Percentiles rank a stretch among this genome's conserved stretches.
Conservation (phyloP, 2,329 filamentous ascomycete genomes). For the Colletotrichum neosansevieriae region DNA sequence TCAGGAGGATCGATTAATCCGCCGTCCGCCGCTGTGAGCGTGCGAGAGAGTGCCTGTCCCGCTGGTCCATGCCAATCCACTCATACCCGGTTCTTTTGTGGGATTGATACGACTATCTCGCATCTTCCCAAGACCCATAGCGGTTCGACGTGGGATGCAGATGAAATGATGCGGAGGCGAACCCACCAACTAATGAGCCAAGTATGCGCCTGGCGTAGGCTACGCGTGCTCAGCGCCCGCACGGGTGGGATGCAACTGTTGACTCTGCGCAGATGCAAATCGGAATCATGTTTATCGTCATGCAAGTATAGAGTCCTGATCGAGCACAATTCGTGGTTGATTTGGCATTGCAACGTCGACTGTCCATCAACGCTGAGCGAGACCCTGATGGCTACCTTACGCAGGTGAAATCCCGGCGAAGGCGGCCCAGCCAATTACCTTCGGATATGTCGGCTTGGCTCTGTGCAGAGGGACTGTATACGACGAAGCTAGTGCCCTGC, state of each 20-base stretch:
- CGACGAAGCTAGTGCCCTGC: slow-evolving; percentile 4
- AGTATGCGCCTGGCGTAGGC: slow-evolving; percentile 26
- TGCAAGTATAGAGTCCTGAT: neutral
- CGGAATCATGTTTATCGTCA: slow-evolving; percentile 1
- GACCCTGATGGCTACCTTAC: neutral
- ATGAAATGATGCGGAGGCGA: slow-evolving; percentile 13
- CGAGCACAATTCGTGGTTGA: neutral
- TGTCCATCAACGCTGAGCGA: neutral
- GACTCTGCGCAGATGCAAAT: neutral
- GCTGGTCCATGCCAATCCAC: slow-evolving; percentile 7
- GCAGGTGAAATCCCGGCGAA: neutral
- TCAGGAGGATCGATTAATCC: slow-evolving; percentile 26
- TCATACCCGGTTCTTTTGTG: slow-evolving; percentile 14
- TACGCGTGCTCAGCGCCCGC: slow-evolving; percentile 34
- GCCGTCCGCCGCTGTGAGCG: slow-evolving; percentile 14
- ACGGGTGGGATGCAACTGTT: slow-evolving; percentile 6
- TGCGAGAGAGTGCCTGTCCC: neutral
- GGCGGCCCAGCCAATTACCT: neutral
- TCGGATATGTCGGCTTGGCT: slow-evolving; percentile 4
- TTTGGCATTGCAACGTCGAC: neutral
- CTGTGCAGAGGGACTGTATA: neutral
- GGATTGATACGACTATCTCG: slow-evolving; percentile 1
- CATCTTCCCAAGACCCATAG: too few relatives aligned
- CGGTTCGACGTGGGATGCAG: too few relatives aligned
- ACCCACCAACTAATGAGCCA: slow-evolving; percentile 13